These are phyloP conservation scores for Ceraceosorus guamensis DNA, from an alignment of 1,284 basidiomycete genomes.

Conservation along the genomic window DNA sequence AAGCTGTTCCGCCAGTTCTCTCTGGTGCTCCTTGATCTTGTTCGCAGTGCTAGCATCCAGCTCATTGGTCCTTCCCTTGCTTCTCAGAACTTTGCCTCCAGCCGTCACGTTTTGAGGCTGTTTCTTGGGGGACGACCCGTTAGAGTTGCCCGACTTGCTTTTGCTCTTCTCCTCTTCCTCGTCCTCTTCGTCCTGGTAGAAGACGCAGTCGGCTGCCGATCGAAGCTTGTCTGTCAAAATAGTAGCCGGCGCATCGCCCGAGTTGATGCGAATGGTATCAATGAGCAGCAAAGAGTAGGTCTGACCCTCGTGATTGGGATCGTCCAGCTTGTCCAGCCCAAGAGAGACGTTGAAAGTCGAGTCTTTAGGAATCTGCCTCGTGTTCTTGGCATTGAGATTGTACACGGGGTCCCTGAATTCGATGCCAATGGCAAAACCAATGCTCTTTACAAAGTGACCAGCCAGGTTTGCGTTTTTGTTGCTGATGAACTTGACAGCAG, in stretches of 20 bases:
- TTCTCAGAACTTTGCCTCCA: conserved; percentile 42
- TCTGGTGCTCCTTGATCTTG: conserved; percentile 82
- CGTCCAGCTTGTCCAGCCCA: conserved; percentile 68
- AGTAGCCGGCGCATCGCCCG: conserved; percentile 56
- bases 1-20: conserved; percentile 69
- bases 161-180: conserved; percentile 25
- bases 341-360: conserved; percentile 81
- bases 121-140: conserved; percentile 10
- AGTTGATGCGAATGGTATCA: conserved; percentile 76
- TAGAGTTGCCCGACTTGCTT: conserved; percentile 1
- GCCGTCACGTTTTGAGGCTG: conserved; percentile 19
- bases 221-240: conserved; percentile 78
- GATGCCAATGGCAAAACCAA: conserved; percentile 69
- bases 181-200: conserved; percentile 54
- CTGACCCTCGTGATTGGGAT: conserved; percentile 61
- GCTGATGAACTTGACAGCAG: conserved; percentile 65
- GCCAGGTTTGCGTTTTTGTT: conserved; percentile 74
- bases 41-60: conserved; percentile 62
- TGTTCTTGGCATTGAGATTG: conserved; percentile 73
- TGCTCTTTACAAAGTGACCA: conserved; percentile 75
- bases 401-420: conserved; percentile 89
- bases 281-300: conserved; percentile 85
- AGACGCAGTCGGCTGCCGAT: conserved; percentile 60
- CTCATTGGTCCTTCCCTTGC: conserved; percentile 64
- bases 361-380: conserved; percentile 62